Evolutionary conservation across 768 basidiomycete genomes (phyloP).

Genomic region (Tylopilus balloui): DNA sequence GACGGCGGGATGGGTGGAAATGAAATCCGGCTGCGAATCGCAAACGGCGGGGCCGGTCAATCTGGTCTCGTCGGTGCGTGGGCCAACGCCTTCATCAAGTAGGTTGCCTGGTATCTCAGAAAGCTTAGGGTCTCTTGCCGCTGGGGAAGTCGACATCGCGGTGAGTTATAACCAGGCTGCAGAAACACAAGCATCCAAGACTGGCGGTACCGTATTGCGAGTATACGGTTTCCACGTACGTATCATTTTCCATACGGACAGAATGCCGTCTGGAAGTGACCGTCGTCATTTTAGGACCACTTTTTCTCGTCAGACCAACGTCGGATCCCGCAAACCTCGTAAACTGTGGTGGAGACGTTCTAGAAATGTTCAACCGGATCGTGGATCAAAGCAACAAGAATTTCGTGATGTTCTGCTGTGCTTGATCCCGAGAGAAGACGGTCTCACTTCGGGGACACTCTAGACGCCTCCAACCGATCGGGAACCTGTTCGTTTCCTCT

Average conservation of each 20-base stretch:
- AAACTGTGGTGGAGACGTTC: constrained; percentile 28
- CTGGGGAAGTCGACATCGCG: constrained; percentile 44
- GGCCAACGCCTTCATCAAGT: constrained; percentile 45
- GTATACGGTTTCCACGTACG: constrained; percentile 46
- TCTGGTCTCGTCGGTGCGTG: constrained; percentile 45
- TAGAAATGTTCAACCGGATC: constrained; percentile 46
- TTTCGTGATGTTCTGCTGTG: constrained; percentile 28
- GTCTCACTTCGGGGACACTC: background rate
- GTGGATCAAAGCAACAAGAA: constrained; percentile 42
- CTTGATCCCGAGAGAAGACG: background rate
- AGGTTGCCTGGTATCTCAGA: constrained; percentile 56
- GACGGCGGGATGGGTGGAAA: constrained; percentile 36
- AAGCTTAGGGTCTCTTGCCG: constrained; percentile 39
- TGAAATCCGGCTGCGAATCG: constrained; percentile 41
- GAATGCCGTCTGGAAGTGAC: too few species aligned
- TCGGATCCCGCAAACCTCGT: constrained; percentile 43
- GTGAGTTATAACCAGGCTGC: constrained; percentile 53
- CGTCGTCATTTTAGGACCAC: constrained; percentile 42
- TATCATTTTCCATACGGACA: background rate
- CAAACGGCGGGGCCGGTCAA: constrained; percentile 50
- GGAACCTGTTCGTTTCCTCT: constrained; percentile 45
- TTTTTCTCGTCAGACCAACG: constrained; percentile 46
- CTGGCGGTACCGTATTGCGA: constrained; percentile 31
- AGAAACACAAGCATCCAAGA: constrained; percentile 35
- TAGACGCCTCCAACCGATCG: constrained; percentile 30